Evolutionary conservation across 306 rosid genomes (phyloP).

Genomic region (Quillaja saponaria): DNA sequence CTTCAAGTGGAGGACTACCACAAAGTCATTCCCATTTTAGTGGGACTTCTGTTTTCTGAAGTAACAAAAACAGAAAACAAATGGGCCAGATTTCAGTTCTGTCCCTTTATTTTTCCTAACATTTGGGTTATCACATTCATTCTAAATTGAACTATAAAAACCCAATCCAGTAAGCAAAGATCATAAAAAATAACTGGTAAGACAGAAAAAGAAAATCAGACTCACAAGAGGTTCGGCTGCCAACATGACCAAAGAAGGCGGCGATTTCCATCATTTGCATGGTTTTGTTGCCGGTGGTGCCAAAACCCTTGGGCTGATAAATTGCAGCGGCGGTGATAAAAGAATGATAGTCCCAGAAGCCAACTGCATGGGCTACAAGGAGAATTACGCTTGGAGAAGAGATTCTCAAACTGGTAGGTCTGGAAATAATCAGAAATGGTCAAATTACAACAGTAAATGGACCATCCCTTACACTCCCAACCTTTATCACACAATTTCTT

Average conservation of each 20-base stretch:
- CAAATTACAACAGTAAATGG: slow-evolving; percentile 70
- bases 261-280: slow-evolving; percentile 85
- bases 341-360: slow-evolving; percentile 82
- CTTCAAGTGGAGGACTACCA: background rate
- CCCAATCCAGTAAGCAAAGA: background rate
- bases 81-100: background rate
- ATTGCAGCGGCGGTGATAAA: slow-evolving; percentile 68
- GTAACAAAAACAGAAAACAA: background rate
- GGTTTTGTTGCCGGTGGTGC: slow-evolving; percentile 80
- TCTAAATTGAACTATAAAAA: background rate
- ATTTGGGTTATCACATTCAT: background rate
- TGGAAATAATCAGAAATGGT: slow-evolving; percentile 72
- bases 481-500: slow-evolving; percentile 72
- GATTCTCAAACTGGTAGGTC: slow-evolving; percentile 82
- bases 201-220: background rate
- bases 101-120: background rate
- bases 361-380: slow-evolving; percentile 87
- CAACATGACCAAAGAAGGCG: slow-evolving; percentile 89
- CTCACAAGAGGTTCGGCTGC: slow-evolving; percentile 84
- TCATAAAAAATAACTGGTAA: background rate
- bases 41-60: background rate
- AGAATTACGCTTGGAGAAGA: slow-evolving; percentile 67
- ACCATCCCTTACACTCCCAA: slow-evolving; percentile 81
- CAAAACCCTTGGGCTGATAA: slow-evolving; percentile 75
- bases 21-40: background rate